Evolutionary conservation across 2,329 filamentous ascomycete species (phyloP).

Genomic region (Verticillium alfalfae): DNA sequence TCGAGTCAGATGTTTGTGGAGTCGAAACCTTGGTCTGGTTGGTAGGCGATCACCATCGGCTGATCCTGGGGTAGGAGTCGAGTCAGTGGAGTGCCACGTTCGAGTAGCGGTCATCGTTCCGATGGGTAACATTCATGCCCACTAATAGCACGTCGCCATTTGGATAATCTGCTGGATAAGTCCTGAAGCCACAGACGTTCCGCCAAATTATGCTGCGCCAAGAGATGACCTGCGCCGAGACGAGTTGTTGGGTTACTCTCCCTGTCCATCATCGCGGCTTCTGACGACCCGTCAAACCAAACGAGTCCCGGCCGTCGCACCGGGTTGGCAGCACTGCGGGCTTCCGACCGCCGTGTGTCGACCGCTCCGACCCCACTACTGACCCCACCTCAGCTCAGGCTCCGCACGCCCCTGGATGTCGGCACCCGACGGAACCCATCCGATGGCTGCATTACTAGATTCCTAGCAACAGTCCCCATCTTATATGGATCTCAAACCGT

Average conservation of each 20-base stretch:
- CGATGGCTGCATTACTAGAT: background rate
- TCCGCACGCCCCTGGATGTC: background rate
- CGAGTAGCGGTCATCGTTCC: background rate
- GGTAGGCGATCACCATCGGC: background rate
- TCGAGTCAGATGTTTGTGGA: background rate
- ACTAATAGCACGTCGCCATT: no score
- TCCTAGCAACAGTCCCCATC: no score
- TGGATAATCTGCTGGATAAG: no score
- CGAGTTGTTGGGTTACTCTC: no score
- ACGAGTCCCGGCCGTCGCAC: no score
- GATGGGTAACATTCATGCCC: background rate
- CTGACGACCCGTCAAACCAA: background rate
- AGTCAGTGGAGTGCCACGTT: background rate
- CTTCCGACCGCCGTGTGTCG: background rate
- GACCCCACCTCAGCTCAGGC: background rate
- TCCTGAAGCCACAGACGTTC: background rate
- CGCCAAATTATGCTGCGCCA: background rate
- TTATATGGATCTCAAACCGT: background rate
- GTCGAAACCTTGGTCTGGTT: background rate
- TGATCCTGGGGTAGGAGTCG: background rate
- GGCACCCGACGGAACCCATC: background rate
- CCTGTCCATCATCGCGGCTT: no score
- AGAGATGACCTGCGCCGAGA: no score
- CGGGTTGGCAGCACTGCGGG: background rate
- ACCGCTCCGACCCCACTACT: background rate